Conservation (phyloP, 75 land plant genomes). For the Cupressus sempervirens region DNA sequence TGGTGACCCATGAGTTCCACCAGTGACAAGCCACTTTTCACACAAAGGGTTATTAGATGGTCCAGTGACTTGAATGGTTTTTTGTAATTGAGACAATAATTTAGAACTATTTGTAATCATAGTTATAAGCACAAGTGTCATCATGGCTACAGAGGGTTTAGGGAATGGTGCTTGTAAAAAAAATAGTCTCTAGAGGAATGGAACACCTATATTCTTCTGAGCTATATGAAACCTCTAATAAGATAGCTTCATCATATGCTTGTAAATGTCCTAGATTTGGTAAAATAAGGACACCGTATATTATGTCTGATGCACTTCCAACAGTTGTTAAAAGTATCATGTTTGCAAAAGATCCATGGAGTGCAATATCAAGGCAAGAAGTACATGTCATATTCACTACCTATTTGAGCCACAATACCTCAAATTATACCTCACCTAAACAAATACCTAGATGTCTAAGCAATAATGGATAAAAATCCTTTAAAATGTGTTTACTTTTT, state of each 20-base stretch:
- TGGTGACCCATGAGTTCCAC: slow-evolving; percentile 47
- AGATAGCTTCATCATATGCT: slow-evolving; percentile 63
- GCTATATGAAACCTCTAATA: slow-evolving; percentile 31
- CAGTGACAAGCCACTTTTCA: slow-evolving; percentile 83
- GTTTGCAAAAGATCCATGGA: slow-evolving; percentile 92
- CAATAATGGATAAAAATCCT: too few species aligned
- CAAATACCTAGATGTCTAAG: too few species aligned
- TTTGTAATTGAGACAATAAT: slow-evolving; percentile 35
- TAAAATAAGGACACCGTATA: slow-evolving; percentile 50
- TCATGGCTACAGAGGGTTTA: slow-evolving; percentile 48
- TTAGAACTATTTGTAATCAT: slow-evolving; percentile 20
- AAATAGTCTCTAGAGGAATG: slow-evolving; percentile 37
- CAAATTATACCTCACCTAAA: too few species aligned
- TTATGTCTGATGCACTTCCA: slow-evolving; percentile 21
- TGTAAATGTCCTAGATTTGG: slow-evolving; percentile 80
- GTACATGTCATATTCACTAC: slow-evolving; percentile 36
- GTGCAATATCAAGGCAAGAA: slow-evolving; percentile 52
- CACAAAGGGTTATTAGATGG: slow-evolving; percentile 32
- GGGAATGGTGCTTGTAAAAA: slow-evolving; percentile 48
- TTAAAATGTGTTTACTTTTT: too few species aligned
- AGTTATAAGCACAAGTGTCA: slow-evolving; percentile 42
- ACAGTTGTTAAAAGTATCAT: slow-evolving; percentile 50
- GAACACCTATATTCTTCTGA: slow-evolving; percentile 18
- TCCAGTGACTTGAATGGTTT: slow-evolving; percentile 17
- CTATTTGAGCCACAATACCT: slow-evolving; percentile 57